Evolutionary conservation across 2,329 filamentous ascomycete species (phyloP).

Genomic region (Nothopassalora personata): DNA sequence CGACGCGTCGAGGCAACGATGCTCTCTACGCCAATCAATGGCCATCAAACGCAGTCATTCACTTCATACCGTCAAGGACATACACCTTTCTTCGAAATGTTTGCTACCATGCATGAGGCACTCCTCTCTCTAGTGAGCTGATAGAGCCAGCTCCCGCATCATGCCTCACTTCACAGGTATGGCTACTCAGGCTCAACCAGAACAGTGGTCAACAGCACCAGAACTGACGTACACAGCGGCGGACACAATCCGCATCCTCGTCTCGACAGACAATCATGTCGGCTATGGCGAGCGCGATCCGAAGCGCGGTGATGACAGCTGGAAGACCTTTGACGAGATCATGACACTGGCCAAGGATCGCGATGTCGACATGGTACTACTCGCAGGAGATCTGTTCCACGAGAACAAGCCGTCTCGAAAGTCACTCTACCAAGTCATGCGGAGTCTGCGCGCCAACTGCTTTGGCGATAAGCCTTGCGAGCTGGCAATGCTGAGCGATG

Average conservation of each 20-base stretch:
- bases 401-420: conserved; percentile 97
- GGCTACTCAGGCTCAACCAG: neutral
- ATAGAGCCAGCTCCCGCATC: neutral
- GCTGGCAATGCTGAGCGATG: conserved; percentile 89
- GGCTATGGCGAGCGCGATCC: conserved; percentile 91
- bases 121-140: neutral
- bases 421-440: conserved; percentile 96
- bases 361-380: conserved; percentile 96
- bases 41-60: neutral
- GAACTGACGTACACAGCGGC: conserved; percentile 41
- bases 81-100: neutral
- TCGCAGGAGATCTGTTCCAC: conserved; percentile 93
- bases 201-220: neutral
- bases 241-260: conserved; percentile 89
- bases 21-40: conserved; percentile 4
- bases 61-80: neutral
- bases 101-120: neutral
- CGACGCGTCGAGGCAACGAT: conserved; percentile 12
- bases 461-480: conserved; percentile 93
- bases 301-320: conserved; percentile 93
- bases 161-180: conserved; percentile 19
- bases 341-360: conserved; percentile 79
- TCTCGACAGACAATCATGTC: conserved; percentile 96
- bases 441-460: conserved; percentile 86
- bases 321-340: conserved; percentile 92